phyloP scores from a whole-genome alignment of 345 rosid species.

The Dimocarpus longan region DNA sequence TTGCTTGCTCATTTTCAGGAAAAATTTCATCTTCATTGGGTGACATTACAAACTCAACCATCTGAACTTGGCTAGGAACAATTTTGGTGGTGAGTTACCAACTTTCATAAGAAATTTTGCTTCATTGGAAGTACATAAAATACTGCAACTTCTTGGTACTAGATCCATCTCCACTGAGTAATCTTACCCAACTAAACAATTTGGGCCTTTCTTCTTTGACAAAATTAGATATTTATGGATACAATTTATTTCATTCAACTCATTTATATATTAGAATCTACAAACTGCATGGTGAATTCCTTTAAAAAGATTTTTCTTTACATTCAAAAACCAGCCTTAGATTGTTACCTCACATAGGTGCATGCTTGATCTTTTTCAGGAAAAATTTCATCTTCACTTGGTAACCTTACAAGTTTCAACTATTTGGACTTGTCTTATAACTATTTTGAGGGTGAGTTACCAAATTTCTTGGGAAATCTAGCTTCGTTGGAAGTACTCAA shows the following conservation, averaged over 20 bases:
- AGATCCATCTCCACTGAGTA: background rate
- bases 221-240: background rate
- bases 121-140: no score
- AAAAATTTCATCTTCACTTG: conserved; percentile 14
- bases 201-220: background rate
- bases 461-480: background rate
- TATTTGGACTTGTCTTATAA: background rate
- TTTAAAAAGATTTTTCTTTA: no score
- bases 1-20: no score
- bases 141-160: background rate
- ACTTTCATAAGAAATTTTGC: no score
- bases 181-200: background rate
- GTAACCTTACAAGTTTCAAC: background rate
- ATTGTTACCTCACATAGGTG: background rate
- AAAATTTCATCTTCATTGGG: background rate
- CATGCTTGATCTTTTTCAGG: background rate
- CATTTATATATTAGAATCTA: no score
- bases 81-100: conserved; percentile 11
- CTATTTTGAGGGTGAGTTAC: conserved; percentile 7
- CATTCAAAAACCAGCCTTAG: background rate
- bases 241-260: no score
- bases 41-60: background rate
- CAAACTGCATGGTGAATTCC: background rate
- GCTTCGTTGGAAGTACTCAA: background rate
- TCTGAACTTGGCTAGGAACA: background rate